Conservation (phyloP, 495 filamentous ascomycete species). For the Neurospora sp. region DNA sequence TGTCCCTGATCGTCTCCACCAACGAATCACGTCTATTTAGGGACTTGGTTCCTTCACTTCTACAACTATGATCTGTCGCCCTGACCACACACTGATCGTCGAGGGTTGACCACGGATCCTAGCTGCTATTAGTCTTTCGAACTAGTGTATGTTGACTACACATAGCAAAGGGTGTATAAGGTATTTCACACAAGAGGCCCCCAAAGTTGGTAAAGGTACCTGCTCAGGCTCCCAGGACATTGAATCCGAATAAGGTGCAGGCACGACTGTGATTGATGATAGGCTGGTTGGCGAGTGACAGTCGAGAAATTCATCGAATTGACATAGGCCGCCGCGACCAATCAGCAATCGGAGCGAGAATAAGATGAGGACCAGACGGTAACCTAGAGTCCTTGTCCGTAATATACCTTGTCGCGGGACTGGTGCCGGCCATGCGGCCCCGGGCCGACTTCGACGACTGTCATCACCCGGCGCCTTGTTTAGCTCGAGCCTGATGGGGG, state of each 20-base stretch:
- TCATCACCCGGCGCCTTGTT: background rate
- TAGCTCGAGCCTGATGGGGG: background rate
- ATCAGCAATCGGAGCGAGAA: background rate
- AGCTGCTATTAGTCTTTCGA: background rate
- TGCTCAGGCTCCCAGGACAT: background rate
- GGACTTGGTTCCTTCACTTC: background rate
- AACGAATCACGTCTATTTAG: background rate
- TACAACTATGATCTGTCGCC: background rate
- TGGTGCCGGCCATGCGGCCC: background rate
- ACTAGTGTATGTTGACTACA: background rate
- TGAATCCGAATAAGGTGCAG: background rate
- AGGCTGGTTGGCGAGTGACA: background rate
- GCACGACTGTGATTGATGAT: background rate
- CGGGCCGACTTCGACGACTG: background rate
- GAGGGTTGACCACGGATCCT: background rate
- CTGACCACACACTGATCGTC: background rate
- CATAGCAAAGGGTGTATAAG: background rate
- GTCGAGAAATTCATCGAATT: background rate
- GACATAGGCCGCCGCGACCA: background rate
- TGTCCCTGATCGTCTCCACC: background rate
- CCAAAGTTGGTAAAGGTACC: background rate
- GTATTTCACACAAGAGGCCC: background rate
- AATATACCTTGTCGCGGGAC: background rate
- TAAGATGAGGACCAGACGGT: background rate
- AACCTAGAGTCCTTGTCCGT: background rate